phyloP scores from a whole-genome alignment of 495 filamentous ascomycete species.

The Penicillium bovifimosum region DNA sequence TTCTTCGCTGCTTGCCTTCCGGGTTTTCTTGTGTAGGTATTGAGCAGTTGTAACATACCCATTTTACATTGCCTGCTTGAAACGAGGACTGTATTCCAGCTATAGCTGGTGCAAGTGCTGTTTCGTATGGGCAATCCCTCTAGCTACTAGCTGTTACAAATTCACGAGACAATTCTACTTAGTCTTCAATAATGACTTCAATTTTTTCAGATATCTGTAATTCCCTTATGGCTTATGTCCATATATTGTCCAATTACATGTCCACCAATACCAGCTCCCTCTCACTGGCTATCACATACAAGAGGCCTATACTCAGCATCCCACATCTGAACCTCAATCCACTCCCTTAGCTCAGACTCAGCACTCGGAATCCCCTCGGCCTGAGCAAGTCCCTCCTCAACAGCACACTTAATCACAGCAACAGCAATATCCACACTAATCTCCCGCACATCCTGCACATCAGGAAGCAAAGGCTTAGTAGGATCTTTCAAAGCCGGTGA shows the following conservation, averaged over 20 bases:
- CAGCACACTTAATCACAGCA: conserved; percentile 68
- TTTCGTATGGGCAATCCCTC: background rate
- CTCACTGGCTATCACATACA: conserved; percentile 10
- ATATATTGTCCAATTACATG: background rate
- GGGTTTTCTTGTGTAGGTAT: background rate
- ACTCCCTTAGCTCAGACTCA: conserved; percentile 61
- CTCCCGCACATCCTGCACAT: conserved; percentile 67
- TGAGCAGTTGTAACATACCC: conserved; percentile 18
- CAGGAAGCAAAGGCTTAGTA: conserved; percentile 60
- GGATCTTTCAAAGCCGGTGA: conserved; percentile 62
- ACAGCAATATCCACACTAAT: conserved; percentile 74
- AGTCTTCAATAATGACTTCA: no score
- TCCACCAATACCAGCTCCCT: background rate
- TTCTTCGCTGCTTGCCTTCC: no score
- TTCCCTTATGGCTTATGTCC: background rate
- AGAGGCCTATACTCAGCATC: conserved; percentile 66
- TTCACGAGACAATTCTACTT: no score
- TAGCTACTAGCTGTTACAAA: background rate
- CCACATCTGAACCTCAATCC: conserved; percentile 92
- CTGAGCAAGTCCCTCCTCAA: conserved; percentile 61
- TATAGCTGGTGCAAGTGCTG: background rate
- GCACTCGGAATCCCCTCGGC: conserved; percentile 38
- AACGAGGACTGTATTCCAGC: background rate
- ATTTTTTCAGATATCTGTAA: no score
- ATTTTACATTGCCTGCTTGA: conserved; percentile 6